Conservation (phyloP, 1,284 basidiomycete species). For the Wolfiporia cocos region DNA sequence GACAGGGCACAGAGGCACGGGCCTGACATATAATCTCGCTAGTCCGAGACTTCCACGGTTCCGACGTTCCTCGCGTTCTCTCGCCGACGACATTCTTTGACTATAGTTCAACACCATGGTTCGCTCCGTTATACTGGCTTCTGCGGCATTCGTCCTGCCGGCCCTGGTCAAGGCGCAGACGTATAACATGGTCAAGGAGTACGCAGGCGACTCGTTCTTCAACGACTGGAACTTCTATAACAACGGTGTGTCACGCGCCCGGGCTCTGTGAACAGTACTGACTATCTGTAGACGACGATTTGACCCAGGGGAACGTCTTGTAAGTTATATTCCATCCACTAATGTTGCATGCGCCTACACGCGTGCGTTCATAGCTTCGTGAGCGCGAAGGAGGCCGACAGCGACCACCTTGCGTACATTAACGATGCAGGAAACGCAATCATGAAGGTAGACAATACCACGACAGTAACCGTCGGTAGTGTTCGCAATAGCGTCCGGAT, state of each 20-base stretch:
- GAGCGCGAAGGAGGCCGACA: constrained; percentile 39
- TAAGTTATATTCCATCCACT: constrained; percentile 20
- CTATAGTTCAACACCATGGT: constrained; percentile 13
- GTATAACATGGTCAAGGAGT: constrained; percentile 30
- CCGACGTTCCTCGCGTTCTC: neutral
- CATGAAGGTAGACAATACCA: constrained; percentile 67
- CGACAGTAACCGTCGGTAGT: constrained; percentile 47
- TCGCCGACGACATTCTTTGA: too few species aligned
- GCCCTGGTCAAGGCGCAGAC: constrained; percentile 18
- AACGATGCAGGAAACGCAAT: constrained; percentile 57
- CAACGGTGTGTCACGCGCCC: constrained; percentile 20
- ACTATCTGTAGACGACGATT: constrained; percentile 47
- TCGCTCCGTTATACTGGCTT: constrained; percentile 7
- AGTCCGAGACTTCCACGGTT: neutral
- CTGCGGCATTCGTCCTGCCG: constrained; percentile 12
- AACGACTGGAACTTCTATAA: constrained; percentile 34
- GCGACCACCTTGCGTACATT: constrained; percentile 56
- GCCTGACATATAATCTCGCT: too few species aligned
- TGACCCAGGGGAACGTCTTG: constrained; percentile 66
- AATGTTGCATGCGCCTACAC: neutral
- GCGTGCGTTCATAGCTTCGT: constrained; percentile 40
- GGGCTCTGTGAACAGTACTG: constrained; percentile 1
- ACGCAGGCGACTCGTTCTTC: constrained; percentile 32
- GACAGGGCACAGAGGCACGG: too few species aligned
- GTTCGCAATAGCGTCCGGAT: constrained; percentile 72